Evolutionary conservation across 2,329 filamentous ascomycete species (phyloP), one percentile per base, ranked within the genome.

Genomic region (Moelleriella libera): DNA sequence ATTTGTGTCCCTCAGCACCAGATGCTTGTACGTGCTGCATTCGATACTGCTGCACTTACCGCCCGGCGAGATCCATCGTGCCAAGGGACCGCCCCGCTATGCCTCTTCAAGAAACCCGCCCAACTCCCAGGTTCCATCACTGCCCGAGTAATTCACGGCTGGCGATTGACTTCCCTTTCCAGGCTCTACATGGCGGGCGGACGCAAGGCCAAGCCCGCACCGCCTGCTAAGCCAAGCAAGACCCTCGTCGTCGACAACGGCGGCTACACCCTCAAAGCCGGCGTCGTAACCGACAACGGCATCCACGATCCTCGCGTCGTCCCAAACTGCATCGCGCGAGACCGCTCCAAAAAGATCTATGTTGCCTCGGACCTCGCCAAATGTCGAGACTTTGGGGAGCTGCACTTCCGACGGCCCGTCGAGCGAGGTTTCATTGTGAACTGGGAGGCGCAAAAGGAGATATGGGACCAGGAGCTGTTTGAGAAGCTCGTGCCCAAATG

Each of bases 361-460:
- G 76, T 95, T 50, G 89, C 79, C 11, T 80, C 85, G 1, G 84
- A 94, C 54, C 69, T 96, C 2, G 77, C 82, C 7, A 74, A 79
- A 49, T 94, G 90, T 63, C 82, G 76, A 53, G 90, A 98, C 60
- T 95, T 88, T 68, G 88, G 88, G 53, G 90, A 96, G 62, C 79
- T 94, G 21, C 76, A 79, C 7, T 95, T 96, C 58, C 78, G 90
- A 1, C 74, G 90, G 0, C 92, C 92, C 0, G 85, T 97, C 1
- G 92, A 98, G 64, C 94, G 89, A 64, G 92, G 92, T 6, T 97
- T 86, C 60, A 74, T 97, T 45, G 89, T 97, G 51, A 96, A 90
- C 60, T 98, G 92, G 92, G 92, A 98, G 64, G 83, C 85, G 0
- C 80, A 98, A 68, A 90, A 87, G 65, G 89, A 92, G 59, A 87